These are phyloP conservation scores for Pleurozium schreberi DNA, from an alignment of 225 moss, liverwort and hornwort genomes.

Conservation along the genomic window DNA sequence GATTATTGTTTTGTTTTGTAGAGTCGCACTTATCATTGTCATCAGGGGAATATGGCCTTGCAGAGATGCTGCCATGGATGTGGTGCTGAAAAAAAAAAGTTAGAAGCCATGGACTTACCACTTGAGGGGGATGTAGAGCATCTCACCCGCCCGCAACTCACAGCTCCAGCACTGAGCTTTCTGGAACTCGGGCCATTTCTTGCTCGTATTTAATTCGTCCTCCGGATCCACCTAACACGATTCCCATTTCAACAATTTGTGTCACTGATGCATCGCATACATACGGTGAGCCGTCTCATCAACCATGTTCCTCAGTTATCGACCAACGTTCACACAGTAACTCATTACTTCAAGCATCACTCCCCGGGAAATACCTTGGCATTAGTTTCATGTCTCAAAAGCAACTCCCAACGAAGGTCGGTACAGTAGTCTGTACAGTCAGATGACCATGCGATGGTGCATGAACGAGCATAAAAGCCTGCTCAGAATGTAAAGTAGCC, in stretches of 20 bases:
- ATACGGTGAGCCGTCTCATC: background rate
- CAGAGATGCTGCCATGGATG: background rate
- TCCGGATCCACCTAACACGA: constrained; percentile 22
- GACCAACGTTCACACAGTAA: background rate
- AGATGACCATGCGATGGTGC: background rate
- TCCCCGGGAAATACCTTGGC: background rate
- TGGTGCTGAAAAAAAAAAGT: background rate
- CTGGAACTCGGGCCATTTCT: constrained; percentile 27
- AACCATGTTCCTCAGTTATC: background rate
- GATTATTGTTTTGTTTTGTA: background rate
- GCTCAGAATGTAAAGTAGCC: background rate
- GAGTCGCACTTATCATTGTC: background rate
- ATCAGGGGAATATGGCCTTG: background rate
- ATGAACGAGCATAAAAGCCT: background rate
- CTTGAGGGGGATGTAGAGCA: constrained; percentile 38
- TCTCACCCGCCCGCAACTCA: constrained; percentile 29
- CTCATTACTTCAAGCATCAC: background rate
- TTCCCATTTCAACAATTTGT: background rate
- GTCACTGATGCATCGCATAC: background rate
- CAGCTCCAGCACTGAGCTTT: constrained; percentile 31
- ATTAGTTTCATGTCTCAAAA: background rate
- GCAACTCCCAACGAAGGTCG: background rate
- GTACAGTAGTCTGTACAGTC: background rate
- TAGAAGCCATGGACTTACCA: constrained; percentile 8
- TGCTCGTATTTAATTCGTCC: background rate